Conservation (phyloP, 768 basidiomycete genomes). For the Rubroboletus pulcherrimus region DNA sequence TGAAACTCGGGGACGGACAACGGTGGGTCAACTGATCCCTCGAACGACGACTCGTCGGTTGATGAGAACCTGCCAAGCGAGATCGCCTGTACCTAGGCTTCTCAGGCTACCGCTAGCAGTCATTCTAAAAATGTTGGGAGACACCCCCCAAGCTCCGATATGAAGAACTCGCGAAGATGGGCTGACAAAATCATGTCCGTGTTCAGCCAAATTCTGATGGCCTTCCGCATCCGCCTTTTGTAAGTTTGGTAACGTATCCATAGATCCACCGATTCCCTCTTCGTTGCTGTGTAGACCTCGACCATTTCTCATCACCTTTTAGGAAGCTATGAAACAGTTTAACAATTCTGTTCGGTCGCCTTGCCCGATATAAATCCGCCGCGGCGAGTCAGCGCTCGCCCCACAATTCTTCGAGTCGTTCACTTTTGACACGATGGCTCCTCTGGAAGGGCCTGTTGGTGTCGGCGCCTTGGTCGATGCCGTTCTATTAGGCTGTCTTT, state of each 20-base stretch:
- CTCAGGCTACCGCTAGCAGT: background rate
- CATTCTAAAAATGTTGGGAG: background rate
- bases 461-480: conserved; percentile 22
- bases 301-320: background rate
- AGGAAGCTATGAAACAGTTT: conserved; percentile 3
- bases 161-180: conserved; percentile 9
- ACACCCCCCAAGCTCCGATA: conserved; percentile 14
- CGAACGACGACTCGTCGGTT: too few species aligned
- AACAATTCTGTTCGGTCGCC: conserved; percentile 8
- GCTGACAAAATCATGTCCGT: conserved; percentile 1
- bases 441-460: conserved; percentile 26
- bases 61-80: too few species aligned
- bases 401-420: background rate
- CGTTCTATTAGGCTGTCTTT: conserved; percentile 21
- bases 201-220: conserved; percentile 16
- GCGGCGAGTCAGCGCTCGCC: background rate
- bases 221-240: background rate
- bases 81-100: too few species aligned
- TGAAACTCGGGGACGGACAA: too few species aligned
- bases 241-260: conserved; percentile 19
- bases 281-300: conserved; percentile 14
- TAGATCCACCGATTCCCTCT: background rate
- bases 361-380: conserved; percentile 16
- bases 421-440: conserved; percentile 12
- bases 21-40: too few species aligned